A percentile compares a stretch with the other conserved stretches of the same genome.
Conservation (phyloP, 306 rosid genomes). For the Ammopiptanthus mongolicus region DNA sequence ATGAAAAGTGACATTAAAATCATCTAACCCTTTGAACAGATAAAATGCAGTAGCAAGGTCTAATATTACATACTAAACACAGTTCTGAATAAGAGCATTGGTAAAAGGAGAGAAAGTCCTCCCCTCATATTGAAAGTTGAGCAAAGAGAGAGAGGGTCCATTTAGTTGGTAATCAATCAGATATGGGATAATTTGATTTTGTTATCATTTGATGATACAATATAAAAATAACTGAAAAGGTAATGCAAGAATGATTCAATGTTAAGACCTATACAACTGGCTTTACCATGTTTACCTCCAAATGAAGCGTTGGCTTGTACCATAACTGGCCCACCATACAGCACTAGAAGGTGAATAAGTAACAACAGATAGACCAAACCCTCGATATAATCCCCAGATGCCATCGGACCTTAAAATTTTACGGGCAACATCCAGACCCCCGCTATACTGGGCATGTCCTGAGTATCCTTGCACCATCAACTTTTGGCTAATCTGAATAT, state of each 20-base stretch:
- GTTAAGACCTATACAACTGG: slow-evolving; percentile 1
- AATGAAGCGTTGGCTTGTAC: slow-evolving; percentile 90
- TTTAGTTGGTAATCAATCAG: not conserved
- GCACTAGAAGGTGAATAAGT: slow-evolving; percentile 95
- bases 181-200: not conserved
- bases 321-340: slow-evolving; percentile 99
- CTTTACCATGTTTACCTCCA: slow-evolving; percentile 74
- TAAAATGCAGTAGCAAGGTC: not conserved
- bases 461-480: slow-evolving; percentile 98
- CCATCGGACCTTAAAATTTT: slow-evolving; percentile 64
- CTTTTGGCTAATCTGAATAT: slow-evolving; percentile 82
- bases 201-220: not conserved
- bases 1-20: not conserved
- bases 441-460: slow-evolving; percentile 68
- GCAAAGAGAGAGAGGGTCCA: not conserved
- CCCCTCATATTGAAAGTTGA: not conserved
- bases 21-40: not conserved
- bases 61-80: not conserved
- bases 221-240: not conserved
- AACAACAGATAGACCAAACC: slow-evolving; percentile 85
- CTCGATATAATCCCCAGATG: slow-evolving; percentile 80
- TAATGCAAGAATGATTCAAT: not conserved
- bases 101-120: not conserved
- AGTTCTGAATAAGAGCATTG: not conserved
- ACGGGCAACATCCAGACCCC: slow-evolving; percentile 89